phyloP scores from a whole-genome alignment of 805 yeast species.

The Wickerhamiella allomyrinae region DNA sequence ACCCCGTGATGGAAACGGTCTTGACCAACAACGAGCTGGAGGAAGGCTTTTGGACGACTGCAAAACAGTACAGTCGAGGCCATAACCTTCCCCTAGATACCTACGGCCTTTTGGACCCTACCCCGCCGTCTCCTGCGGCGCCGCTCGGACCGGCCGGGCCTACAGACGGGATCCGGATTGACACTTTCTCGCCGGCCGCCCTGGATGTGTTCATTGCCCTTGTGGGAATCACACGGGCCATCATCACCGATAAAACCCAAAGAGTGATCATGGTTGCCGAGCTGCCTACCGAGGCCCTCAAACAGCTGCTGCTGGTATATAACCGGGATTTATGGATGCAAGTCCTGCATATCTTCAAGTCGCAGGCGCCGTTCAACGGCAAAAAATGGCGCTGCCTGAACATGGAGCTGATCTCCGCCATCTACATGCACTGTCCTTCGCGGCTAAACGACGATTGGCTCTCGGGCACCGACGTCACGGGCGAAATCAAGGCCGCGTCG shows the following conservation, averaged over 20 bases:
- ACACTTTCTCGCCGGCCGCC: constrained; percentile 10
- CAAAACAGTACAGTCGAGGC: neutral
- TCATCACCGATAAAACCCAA: constrained; percentile 57
- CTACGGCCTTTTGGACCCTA: neutral
- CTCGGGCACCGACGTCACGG: constrained; percentile 63
- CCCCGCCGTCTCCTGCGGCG: neutral
- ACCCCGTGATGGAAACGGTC: constrained; percentile 8
- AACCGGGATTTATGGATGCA: constrained; percentile 53
- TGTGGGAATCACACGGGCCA: constrained; percentile 40
- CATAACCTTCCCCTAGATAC: neutral
- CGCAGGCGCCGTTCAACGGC: constrained; percentile 79
- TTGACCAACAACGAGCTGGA: constrained; percentile 8
- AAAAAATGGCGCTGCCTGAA: constrained; percentile 86
- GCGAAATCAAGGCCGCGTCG: constrained; percentile 59
- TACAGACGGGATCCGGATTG: constrained; percentile 3
- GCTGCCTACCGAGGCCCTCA: constrained; percentile 46
- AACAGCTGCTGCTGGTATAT: constrained; percentile 44
- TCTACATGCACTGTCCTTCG: constrained; percentile 60
- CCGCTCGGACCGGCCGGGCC: neutral
- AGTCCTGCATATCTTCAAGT: constrained; percentile 57
- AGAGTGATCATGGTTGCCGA: constrained; percentile 48
- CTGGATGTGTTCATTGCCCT: constrained; percentile 31
- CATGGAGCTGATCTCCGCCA: constrained; percentile 85
- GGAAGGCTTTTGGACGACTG: constrained; percentile 1
- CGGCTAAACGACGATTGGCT: constrained; percentile 78